Base-by-base conservation (phyloP, 345 rosid species). In the Brassica napus region DNA sequence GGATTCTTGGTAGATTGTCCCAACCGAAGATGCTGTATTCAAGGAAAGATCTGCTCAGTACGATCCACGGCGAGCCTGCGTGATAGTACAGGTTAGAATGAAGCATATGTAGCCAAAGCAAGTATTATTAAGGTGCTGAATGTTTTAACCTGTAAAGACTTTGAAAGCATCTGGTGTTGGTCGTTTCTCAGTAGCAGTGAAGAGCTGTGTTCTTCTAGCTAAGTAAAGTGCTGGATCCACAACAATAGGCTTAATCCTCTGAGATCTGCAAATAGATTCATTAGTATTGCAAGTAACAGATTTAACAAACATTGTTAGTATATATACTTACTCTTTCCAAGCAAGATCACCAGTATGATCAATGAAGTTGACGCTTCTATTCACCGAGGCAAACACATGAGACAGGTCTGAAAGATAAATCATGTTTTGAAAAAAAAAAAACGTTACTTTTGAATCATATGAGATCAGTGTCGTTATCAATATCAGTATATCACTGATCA, bases 261-360 rank as follows among this genome's bases (percentile, higher is more conserved):
- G 97, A 44, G 75, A 12, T 83, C 99, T 96, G 82, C 84, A 84
- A 34, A 39, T 39, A 8, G 9, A 70, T 47, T 49, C 55, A 49
- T 5, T 47, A 47, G 16, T 14, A 47, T 49, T 14, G 18, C 55
- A 4, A 49, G 16, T 14, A 49, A 49, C 5, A 49, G 16, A 49
- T 49, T 14, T 14, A 49, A 49, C 55, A 52, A 52, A 52, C 57
- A 74, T 26, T 68, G 10, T 34, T 62, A 61, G 49, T 10, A 24
- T 8, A 21, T 64, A 16, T 78, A 78, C 97, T 71, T 89, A 96
- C 99, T 92, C 99, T 89, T 96, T 96, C 99, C 99, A 96, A 60
- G 97, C 94, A 75, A 96, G 94, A 80, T 96, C 97, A 83, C 97
- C 83, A 81, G 95, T 92, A 59, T 96, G 99, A 80, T 92, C 97